Percentiles rank a stretch among this genome's conserved stretches.
Conservation (phyloP, 2,329 filamentous ascomycete species). For the Aspergillus japonicus region DNA sequence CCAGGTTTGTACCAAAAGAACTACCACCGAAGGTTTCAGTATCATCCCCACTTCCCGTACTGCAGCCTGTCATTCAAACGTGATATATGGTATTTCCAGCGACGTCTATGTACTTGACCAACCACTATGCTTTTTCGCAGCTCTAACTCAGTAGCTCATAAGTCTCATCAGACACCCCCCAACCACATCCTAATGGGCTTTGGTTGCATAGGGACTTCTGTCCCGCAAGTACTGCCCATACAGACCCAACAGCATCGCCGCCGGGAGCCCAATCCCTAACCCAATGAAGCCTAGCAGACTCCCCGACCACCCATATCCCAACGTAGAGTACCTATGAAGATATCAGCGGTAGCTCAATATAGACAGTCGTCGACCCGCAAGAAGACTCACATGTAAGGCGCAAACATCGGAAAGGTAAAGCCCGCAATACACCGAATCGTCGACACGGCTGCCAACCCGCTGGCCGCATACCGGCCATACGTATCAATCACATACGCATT, state of each 20-base stretch:
- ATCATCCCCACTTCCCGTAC: too few relatives aligned
- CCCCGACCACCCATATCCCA: slow-evolving; percentile 36
- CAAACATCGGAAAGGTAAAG: slow-evolving; percentile 38
- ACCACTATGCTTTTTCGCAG: too few relatives aligned
- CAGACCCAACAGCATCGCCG: slow-evolving; percentile 48
- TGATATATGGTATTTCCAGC: too few relatives aligned
- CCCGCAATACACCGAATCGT: slow-evolving; percentile 32
- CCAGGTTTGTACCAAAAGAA: too few relatives aligned
- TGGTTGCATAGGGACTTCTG: slow-evolving; percentile 40
- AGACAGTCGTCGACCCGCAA: too few relatives aligned
- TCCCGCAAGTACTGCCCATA: slow-evolving; percentile 45
- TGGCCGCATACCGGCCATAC: slow-evolving; percentile 34
- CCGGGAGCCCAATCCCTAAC: slow-evolving; percentile 40
- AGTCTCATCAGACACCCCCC: too few relatives aligned
- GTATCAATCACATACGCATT: slow-evolving; percentile 38
- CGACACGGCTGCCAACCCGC: slow-evolving; percentile 27
- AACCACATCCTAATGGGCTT: too few relatives aligned
- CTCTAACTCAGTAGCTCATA: too few relatives aligned
- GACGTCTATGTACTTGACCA: too few relatives aligned
- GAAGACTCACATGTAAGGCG: slow-evolving; percentile 24
- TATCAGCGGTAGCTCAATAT: too few relatives aligned
- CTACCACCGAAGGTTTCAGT: too few relatives aligned
- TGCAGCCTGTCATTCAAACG: too few relatives aligned
- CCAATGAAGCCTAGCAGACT: slow-evolving; percentile 37
- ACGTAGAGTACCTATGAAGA: slow-evolving; percentile 17